Evolutionary conservation across 176 grass and related monocot genomes (phyloP).

Genomic region (Musa troglodytarum): DNA sequence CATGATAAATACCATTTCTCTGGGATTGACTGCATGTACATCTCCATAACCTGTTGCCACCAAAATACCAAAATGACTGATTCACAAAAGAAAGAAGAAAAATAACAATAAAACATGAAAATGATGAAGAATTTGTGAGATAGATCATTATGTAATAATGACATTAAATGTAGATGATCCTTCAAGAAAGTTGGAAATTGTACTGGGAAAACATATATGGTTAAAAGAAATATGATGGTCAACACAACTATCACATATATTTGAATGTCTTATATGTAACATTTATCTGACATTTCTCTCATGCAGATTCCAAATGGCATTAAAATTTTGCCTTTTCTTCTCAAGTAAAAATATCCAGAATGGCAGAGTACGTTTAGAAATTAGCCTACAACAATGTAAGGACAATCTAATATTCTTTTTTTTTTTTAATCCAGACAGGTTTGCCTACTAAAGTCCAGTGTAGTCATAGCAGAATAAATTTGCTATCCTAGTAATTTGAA

Average conservation of each 20-base stretch:
- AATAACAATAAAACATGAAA: background rate
- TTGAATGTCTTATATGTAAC: background rate
- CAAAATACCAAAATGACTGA: background rate
- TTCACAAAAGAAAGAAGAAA: background rate
- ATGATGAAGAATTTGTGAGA: too few relatives aligned
- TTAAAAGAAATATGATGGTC: background rate
- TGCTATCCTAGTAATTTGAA: background rate
- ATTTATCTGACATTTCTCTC: background rate
- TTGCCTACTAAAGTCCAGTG: background rate
- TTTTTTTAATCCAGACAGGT: background rate
- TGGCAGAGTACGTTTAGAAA: too few relatives aligned
- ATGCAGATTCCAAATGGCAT: background rate
- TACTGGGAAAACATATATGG: background rate
- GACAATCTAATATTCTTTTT: too few relatives aligned
- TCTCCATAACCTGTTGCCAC: slow-evolving; percentile 76
- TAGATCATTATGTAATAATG: background rate
- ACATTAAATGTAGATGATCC: background rate
- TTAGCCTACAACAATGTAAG: too few relatives aligned
- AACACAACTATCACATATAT: background rate
- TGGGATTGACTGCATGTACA: slow-evolving; percentile 84
- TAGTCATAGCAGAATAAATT: background rate
- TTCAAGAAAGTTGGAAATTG: background rate
- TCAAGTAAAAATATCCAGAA: background rate
- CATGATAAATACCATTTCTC: slow-evolving; percentile 99
- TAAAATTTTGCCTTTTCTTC: background rate